Conservation (phyloP, 106 monocot genomes). For the Cymbidium sinense region DNA sequence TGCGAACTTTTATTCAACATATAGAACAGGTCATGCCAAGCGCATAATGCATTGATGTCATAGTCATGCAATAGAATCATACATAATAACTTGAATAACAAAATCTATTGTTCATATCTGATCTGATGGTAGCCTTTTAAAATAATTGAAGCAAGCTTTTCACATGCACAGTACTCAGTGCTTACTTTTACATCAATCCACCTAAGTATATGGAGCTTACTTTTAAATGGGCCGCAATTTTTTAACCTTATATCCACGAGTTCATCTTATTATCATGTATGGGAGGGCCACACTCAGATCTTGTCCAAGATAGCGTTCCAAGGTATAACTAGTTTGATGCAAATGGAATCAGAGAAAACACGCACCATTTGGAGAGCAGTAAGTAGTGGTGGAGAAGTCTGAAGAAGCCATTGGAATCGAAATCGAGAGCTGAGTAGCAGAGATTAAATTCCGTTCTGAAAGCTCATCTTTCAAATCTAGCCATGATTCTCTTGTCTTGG, state of each 20-base stretch:
- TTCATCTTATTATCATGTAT: too few species aligned
- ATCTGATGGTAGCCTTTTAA: not conserved
- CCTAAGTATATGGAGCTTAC: not conserved
- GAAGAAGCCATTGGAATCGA: constrained; percentile 56
- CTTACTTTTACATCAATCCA: too few species aligned
- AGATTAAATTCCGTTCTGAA: constrained; percentile 38
- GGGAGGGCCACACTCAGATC: too few species aligned
- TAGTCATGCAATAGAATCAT: not conserved
- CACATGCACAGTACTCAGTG: not conserved
- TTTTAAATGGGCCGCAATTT: too few species aligned
- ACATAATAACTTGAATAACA: not conserved
- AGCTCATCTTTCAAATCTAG: constrained; percentile 37
- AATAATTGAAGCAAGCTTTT: not conserved
- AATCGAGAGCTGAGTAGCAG: constrained; percentile 57
- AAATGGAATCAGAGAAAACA: not conserved
- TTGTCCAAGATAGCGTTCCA: not conserved
- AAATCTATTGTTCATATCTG: not conserved
- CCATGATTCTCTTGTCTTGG: constrained; percentile 44
- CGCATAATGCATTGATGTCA: not conserved
- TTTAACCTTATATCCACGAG: too few species aligned
- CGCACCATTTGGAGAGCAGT: constrained; percentile 23
- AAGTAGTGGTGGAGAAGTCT: constrained; percentile 40
- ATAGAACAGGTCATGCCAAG: not conserved
- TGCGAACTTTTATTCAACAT: not conserved
- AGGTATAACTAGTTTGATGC: not conserved